Evolutionary conservation across 345 rosid species (phyloP), one percentile per base, ranked within the genome.

Genomic region (Jatropha curcas): DNA sequence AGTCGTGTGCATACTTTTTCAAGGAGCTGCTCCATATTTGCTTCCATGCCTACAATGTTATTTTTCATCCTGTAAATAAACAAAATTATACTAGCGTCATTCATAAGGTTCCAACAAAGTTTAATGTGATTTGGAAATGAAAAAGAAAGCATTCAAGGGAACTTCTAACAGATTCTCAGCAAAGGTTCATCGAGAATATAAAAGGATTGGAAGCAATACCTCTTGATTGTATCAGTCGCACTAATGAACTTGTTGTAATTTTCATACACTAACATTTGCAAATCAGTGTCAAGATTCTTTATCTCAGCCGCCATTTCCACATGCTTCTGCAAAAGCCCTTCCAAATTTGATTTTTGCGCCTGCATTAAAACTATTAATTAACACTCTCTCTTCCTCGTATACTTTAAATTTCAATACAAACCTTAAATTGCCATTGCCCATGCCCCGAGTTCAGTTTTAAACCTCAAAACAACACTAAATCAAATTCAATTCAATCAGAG

Each of bases 271-370:
- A 96, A 68, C 98, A 93, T 96, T 82, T 96, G 99, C 86, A 96
- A 85, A 82, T 96, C 99, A 20, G 99, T 93, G 60, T 96, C 99
- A 10, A 96, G 91, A 84, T 96, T 96, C 77, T 96, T 96, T 25
- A 96, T 93, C 89, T 96, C 97, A 0, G 98, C 93, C 22, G 98
- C 99, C 98, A 96, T 93, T 73, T 88, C 90, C 34, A 96, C 99
- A 71, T 96, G 99, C 77, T 87, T 88, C 77, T 90, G 95, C 71
- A 93, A 77, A 75, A 96, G 90, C 78, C 87, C 90, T 82, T 91
- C 99, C 82, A 96, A 73, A 78, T 88, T 96, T 24, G 96, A 88
- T 77, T 86, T 93, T 60, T 88, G 90, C 43, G 82, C 89, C 98
- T 96, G 77, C 75, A 84, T 37, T 56, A 11, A 6, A 43, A 5